Evolutionary conservation across 148 eudicot genomes (phyloP).

Genomic region (Suaeda aralocaspica): DNA sequence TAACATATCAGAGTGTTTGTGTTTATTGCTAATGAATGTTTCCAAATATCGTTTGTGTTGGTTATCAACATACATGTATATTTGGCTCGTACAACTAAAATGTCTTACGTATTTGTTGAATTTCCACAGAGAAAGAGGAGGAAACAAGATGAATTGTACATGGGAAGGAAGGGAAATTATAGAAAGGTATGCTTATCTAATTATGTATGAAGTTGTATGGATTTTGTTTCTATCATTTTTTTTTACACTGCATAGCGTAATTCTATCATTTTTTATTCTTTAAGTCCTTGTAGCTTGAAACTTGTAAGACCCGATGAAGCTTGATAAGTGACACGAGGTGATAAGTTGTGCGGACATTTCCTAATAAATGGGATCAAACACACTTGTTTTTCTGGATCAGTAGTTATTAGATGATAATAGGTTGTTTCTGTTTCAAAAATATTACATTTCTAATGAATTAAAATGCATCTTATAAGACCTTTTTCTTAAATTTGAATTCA

Average conservation of each 20-base stretch:
- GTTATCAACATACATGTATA: background rate
- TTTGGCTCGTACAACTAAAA: conserved; percentile 1
- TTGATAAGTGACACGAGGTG: no score
- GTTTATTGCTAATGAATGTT: no score
- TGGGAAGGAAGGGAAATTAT: conserved; percentile 38
- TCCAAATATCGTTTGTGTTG: no score
- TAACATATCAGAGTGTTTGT: no score
- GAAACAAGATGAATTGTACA: conserved; percentile 36
- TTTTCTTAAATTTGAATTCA: no score
- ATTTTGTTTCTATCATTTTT: conserved; percentile 7
- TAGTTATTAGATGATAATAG: no score
- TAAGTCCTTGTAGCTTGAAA: background rate
- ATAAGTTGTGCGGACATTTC: no score
- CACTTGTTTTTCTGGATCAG: no score
- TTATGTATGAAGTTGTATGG: background rate
- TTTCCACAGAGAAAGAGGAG: conserved; percentile 37
- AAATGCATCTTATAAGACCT: no score
- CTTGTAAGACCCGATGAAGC: background rate
- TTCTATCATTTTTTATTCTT: background rate
- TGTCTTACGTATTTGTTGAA: conserved; percentile 6
- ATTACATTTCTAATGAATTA: no score
- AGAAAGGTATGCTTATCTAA: conserved; percentile 34
- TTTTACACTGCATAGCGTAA: background rate
- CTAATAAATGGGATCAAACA: no score
- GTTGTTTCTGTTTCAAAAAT: no score